A percentile compares a stretch with the other conserved stretches of the same genome.
Evolutionary conservation across 2,329 filamentous ascomycete species (phyloP).

Genomic region (Pseudocercospora musae): DNA sequence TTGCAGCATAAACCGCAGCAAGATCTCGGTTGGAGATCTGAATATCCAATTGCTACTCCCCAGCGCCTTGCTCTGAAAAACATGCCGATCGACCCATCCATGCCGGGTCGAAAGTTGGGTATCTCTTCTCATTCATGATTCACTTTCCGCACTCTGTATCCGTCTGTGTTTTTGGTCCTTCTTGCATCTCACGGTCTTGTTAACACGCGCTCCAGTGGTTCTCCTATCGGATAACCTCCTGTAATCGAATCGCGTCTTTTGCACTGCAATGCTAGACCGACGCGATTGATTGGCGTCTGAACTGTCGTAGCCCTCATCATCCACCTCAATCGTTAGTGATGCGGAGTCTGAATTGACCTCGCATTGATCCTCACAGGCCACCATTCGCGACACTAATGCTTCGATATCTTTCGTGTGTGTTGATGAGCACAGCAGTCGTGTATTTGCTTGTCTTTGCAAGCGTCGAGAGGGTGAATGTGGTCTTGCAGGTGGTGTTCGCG

Average conservation of each 20-base stretch:
- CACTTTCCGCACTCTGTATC: conserved; percentile 20
- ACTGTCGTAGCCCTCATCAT: conserved; percentile 32
- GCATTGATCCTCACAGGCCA: conserved; percentile 43
- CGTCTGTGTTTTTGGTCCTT: conserved; percentile 20
- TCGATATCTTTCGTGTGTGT: conserved; percentile 42
- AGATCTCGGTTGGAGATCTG: background rate
- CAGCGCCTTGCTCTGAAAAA: conserved; percentile 18
- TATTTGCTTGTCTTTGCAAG: conserved; percentile 41
- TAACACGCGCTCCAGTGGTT: conserved; percentile 26
- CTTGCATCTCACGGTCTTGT: conserved; percentile 26
- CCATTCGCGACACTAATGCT: conserved; percentile 42
- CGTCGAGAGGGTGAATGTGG: conserved; percentile 38
- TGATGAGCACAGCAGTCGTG: conserved; percentile 40
- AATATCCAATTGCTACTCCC: background rate
- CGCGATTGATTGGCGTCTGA: conserved; percentile 19
- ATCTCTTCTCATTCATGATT: conserved; percentile 9
- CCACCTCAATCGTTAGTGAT: conserved; percentile 3
- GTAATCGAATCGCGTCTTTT: conserved; percentile 17
- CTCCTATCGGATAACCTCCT: conserved; percentile 26
- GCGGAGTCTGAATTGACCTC: conserved; percentile 16
- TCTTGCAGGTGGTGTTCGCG: conserved; percentile 18
- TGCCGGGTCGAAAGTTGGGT: background rate
- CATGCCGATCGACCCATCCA: background rate
- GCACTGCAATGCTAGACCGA: conserved; percentile 21
- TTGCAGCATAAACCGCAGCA: background rate